Conservation (phyloP, 148 eudicot species). For the Amaranthus cruentus region DNA sequence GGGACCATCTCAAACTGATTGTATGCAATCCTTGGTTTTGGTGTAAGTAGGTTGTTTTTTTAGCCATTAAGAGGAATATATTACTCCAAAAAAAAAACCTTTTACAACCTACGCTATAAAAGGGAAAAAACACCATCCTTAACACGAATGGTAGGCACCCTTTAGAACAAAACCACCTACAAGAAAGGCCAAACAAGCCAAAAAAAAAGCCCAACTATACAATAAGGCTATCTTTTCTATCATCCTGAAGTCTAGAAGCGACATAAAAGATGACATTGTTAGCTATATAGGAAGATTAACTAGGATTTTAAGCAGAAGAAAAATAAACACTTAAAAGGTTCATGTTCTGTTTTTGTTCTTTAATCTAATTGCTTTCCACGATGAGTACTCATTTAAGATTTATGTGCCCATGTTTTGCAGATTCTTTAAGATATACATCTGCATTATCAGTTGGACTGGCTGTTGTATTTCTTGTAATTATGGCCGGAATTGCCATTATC, state of each 20-base stretch:
- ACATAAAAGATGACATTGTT: no score
- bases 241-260: no score
- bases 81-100: no score
- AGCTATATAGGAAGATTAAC: not conserved
- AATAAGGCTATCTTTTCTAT: no score
- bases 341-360: not conserved
- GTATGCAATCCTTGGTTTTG: not conserved
- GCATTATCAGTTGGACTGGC: conserved; percentile 68
- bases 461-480: conserved; percentile 55
- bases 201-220: no score
- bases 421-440: conserved; percentile 63
- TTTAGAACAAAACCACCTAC: no score
- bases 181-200: no score
- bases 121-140: no score
- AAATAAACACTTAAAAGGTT: not conserved
- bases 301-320: not conserved
- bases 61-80: not conserved
- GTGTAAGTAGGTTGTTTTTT: not conserved
- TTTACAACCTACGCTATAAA: no score
- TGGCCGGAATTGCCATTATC: conserved; percentile 44
- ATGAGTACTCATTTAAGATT: not conserved
- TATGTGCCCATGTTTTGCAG: conserved; percentile 32
- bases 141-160: no score
- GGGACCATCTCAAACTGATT: not conserved
- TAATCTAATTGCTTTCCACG: not conserved